Percentiles rank a stretch among this genome's conserved stretches.
Conservation (phyloP, 2,329 filamentous ascomycete genomes). For the Exophiala aquamarina region DNA sequence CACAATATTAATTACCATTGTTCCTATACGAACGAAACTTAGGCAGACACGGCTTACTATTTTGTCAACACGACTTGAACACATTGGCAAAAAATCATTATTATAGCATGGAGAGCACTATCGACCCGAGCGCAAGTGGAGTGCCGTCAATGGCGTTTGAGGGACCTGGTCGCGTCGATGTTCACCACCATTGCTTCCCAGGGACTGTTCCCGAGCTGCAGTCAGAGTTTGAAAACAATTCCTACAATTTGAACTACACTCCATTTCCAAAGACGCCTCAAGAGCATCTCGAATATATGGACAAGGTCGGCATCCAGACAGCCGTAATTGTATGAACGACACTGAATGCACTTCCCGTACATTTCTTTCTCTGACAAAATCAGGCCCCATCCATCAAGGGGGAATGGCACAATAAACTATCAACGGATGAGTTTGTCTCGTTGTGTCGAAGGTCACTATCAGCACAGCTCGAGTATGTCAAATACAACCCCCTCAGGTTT, state of each 20-base stretch:
- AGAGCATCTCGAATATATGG: slow-evolving; percentile 1
- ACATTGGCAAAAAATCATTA: too few relatives aligned
- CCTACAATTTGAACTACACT: slow-evolving; percentile 4
- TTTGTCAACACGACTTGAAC: too few relatives aligned
- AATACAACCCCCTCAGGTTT: neutral
- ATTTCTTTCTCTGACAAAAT: too few relatives aligned
- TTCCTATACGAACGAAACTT: too few relatives aligned
- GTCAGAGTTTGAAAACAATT: slow-evolving; percentile 3
- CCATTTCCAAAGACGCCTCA: slow-evolving; percentile 5
- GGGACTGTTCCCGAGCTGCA: slow-evolving; percentile 1
- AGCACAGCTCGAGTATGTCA: neutral
- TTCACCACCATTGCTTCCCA: slow-evolving; percentile 4
- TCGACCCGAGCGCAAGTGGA: too few relatives aligned
- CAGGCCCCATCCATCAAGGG: neutral
- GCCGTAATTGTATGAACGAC: neutral
- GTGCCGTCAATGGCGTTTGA: too few relatives aligned
- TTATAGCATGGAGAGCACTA: too few relatives aligned
- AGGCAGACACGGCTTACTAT: too few relatives aligned
- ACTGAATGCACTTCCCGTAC: too few relatives aligned
- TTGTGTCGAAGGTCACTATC: neutral
- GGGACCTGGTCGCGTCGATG: neutral
- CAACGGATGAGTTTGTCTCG: neutral
- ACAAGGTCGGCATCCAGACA: slow-evolving; percentile 1
- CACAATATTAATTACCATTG: too few relatives aligned
- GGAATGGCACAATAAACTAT: neutral